phyloP scores from a whole-genome alignment of 768 basidiomycete genomes.

The Leccinum disarticulatum region DNA sequence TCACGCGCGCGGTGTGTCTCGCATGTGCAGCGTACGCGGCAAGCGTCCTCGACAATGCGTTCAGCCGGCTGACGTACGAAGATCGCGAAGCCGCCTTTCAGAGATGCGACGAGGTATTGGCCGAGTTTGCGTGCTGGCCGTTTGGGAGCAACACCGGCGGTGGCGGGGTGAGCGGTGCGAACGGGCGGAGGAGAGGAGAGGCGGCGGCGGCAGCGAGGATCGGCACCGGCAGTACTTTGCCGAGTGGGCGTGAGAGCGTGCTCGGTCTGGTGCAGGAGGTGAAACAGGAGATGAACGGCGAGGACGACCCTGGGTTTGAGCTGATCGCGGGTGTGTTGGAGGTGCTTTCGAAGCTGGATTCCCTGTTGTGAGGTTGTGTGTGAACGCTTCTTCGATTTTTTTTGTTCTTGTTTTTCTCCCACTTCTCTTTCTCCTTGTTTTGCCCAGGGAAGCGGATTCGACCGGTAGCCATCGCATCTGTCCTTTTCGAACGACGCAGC shows the following conservation, averaged over 20 bases:
- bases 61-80: constrained; percentile 86
- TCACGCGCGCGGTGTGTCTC: constrained; percentile 77
- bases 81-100: constrained; percentile 92
- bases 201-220: constrained; percentile 38
- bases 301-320: constrained; percentile 88
- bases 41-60: constrained; percentile 92
- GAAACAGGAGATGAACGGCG: constrained; percentile 65
- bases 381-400: constrained; percentile 6
- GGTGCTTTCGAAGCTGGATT: constrained; percentile 91
- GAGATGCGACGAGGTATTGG: constrained; percentile 90
- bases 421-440: neutral
- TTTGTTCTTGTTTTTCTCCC: neutral
- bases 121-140: constrained; percentile 90
- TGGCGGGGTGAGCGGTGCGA: constrained; percentile 17
- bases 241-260: constrained; percentile 63
- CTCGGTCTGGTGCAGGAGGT: constrained; percentile 75
- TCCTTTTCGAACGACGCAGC: neutral
- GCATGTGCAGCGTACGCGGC: constrained; percentile 93
- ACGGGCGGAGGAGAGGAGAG: constrained; percentile 41
- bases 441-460: neutral
- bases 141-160: constrained; percentile 52
- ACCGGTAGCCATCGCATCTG: neutral
- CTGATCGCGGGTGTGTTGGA: constrained; percentile 90
- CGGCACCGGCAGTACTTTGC: constrained; percentile 52
- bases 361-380: constrained; percentile 32